Base-by-base conservation (phyloP, 2,329 filamentous ascomycete genomes). In the Diaporthe caulivora region DNA sequence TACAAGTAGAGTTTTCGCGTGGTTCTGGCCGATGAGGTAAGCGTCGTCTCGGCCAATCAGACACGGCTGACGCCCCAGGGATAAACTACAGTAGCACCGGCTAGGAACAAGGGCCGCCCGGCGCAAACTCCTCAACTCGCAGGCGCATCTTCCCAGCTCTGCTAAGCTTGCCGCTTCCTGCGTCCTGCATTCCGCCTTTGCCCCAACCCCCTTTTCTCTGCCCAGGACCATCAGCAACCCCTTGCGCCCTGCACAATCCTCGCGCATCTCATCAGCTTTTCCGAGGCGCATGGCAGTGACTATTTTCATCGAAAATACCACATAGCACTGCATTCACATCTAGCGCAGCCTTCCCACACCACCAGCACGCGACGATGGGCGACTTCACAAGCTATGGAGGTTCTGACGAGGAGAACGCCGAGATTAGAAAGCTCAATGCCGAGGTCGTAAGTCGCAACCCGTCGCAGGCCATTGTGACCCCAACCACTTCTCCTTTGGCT, bases 351-450 rank as follows among this genome's bases (percentile, higher is more conserved):
- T 54, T 49, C 53, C 54, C 64, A 75, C 75, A 65, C 72, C 7
- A 24, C 51, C 64, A 67, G 65, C 71, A 71, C 70, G 53, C 54
- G 70, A 51, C 79, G 76, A 95, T 95, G 92, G 90, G 90, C 78
- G 93, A 95, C 83, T 92, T 93, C 83, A 85, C 84, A 76, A 88
- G 91, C 79, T 95, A 90, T 82, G 92, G 92, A 79, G 91, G 91
- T 79, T 90, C 91, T 31, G 94, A 96, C 51, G 94, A 96, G 84
- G 94, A 97, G 85, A 94, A 93, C 82, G 89, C 89, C 76, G 93
- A 96, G 85, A 90, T 97, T 80, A 93, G 91, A 85, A 94, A 94
- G 84, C 89, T 96, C 75, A 91, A 93, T 77, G 85, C 87, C 70
- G 93, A 95, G 80, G 90, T 97, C 80, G 95, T 97, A 88, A 80